phyloP scores from a whole-genome alignment of 148 eudicot genomes.

The Fallopia convolvulus region DNA sequence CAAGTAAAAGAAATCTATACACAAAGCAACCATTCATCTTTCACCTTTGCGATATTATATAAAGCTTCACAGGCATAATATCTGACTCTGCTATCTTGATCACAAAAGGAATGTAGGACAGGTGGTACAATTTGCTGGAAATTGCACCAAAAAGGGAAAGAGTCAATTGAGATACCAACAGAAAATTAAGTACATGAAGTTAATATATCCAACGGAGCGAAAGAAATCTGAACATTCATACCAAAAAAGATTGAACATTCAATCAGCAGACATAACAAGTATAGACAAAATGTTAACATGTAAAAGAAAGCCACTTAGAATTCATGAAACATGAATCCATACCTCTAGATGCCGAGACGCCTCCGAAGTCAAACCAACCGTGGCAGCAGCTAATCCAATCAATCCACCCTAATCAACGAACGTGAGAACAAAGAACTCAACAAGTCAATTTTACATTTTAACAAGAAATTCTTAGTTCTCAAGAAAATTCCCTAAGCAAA shows the following conservation, averaged over 20 bases:
- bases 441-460: background rate
- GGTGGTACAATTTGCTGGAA: constrained; percentile 95
- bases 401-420: constrained; percentile 71
- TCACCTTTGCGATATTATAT: constrained; percentile 96
- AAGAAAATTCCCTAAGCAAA: background rate
- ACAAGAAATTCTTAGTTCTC: background rate
- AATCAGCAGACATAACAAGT: background rate
- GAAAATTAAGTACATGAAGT: background rate
- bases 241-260: background rate
- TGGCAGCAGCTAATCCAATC: constrained; percentile 96
- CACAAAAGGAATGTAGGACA: constrained; percentile 74
- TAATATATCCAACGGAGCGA: background rate
- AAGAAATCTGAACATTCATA: background rate
- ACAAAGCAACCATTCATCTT: constrained; percentile 9
- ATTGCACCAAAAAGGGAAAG: constrained; percentile 13
- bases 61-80: constrained; percentile 99
- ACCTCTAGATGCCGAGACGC: constrained; percentile 99
- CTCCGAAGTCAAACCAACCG: constrained; percentile 84
- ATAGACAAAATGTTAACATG: background rate
- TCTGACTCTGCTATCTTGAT: constrained; percentile 97
- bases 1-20: background rate
- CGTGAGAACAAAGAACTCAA: background rate
- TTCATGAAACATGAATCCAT: background rate
- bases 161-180: background rate
- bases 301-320: background rate